phyloP scores from a whole-genome alignment of 1,284 basidiomycete genomes.

The Leccinum fallax region DNA sequence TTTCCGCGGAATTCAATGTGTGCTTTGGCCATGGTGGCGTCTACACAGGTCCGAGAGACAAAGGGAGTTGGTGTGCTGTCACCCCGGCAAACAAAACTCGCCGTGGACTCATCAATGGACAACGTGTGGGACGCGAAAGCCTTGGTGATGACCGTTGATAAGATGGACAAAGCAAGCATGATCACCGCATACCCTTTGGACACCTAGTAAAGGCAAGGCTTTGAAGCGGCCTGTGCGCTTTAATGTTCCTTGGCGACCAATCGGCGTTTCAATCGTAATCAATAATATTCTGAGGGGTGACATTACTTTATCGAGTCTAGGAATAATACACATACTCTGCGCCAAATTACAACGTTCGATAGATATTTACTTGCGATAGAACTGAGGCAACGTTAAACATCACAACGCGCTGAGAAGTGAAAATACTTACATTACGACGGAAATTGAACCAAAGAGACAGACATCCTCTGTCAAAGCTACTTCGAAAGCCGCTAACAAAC shows the following conservation, averaged over 20 bases:
- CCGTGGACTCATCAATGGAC: constrained; percentile 8
- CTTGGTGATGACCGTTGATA: constrained; percentile 12
- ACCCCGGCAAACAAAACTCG: constrained; percentile 15
- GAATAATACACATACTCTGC: constrained; percentile 19
- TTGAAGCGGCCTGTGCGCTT: not conserved
- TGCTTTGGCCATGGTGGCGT: constrained; percentile 25
- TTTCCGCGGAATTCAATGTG: constrained; percentile 3
- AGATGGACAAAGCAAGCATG: constrained; percentile 27
- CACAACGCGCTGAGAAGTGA: constrained; percentile 8
- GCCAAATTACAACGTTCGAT: constrained; percentile 10
- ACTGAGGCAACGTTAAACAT: constrained; percentile 45
- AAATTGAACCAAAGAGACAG: constrained; percentile 88
- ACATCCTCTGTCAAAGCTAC: constrained; percentile 86
- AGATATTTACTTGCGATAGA: constrained; percentile 62
- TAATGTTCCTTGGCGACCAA: constrained; percentile 9
- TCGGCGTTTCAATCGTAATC: constrained; percentile 6
- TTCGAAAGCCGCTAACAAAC: constrained; percentile 70
- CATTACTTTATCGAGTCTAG: constrained; percentile 28
- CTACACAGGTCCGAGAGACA: constrained; percentile 17
- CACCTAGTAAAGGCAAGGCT: constrained; percentile 20
- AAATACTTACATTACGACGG: constrained; percentile 73
- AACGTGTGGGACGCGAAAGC: not conserved
- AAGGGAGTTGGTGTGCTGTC: constrained; percentile 19
- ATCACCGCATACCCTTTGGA: constrained; percentile 1
- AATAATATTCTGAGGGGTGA: constrained; percentile 20